Conservation (phyloP, 805 yeast species). For the Wilhelminamyces savonicus region DNA sequence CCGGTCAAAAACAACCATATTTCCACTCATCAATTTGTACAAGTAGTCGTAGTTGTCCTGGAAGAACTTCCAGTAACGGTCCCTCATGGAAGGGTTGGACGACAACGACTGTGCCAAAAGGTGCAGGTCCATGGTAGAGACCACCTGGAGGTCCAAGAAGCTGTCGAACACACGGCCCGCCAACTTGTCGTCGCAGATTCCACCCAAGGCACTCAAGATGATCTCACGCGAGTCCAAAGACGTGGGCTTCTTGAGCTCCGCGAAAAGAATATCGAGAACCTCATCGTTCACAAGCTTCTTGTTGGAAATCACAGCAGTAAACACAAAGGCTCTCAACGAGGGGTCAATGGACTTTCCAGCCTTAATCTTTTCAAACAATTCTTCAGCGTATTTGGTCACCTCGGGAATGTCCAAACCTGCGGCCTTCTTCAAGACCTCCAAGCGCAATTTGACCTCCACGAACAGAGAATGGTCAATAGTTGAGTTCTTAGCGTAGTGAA, state of each 20-base stretch:
- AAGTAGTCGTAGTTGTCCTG: conserved; percentile 41
- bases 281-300: conserved; percentile 19
- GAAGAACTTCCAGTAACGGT: conserved; percentile 44
- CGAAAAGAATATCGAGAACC: conserved; percentile 33
- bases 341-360: conserved; percentile 30
- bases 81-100: conserved; percentile 38
- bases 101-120: conserved; percentile 43
- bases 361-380: conserved; percentile 14
- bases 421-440: conserved; percentile 34
- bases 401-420: conserved; percentile 33
- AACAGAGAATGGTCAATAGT: conserved; percentile 16
- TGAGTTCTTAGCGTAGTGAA: conserved; percentile 12
- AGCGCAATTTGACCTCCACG: conserved; percentile 25
- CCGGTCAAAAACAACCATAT: conserved; percentile 47
- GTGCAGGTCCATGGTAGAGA: conserved; percentile 56
- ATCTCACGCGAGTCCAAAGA: conserved; percentile 55
- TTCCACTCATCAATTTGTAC: conserved; percentile 38
- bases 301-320: conserved; percentile 37
- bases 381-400: conserved; percentile 29
- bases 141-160: conserved; percentile 34
- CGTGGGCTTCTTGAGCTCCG: conserved; percentile 45
- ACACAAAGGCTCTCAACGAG: conserved; percentile 37
- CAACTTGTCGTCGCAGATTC: conserved; percentile 28
- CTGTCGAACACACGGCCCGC: conserved; percentile 26
- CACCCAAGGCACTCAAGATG: conserved; percentile 52